Base-by-base conservation (phyloP, 108 stramenopile species). In the Asterionellopsis glacialis region DNA sequence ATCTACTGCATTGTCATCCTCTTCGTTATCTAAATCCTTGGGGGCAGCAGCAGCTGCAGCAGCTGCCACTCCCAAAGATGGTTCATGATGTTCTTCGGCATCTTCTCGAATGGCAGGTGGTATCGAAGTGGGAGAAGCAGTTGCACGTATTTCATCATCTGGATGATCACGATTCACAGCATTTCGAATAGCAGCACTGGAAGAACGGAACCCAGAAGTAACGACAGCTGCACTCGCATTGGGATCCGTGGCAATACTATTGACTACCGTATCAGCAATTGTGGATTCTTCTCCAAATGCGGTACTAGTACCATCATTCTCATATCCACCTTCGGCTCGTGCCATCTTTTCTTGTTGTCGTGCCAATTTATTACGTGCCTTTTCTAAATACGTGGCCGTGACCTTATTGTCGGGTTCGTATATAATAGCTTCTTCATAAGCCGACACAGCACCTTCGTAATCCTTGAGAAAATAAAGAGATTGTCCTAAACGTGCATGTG, bases 401-500 rank as follows among this genome's bases (percentile, higher is more conserved):
- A 90, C 82, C 12, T 61, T 63, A 57, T 76, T 80, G 61, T 87
- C 88, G 25, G 87, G 78, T 62, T 93, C 92, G 60, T 69, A 90
- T 40, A 66, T 57, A 48, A 93, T 67, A 21, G 92, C 92, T 66
- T 91, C 85, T 65, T 91, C 80, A 63, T 94, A 94, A 13, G 93
- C 90, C n/a, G 81, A 76, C 15, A 91, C 84, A 11, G 89, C 90
- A 19, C 87, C 87, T 42, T 65, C 69, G 56, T 90, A 94, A 44
- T 91, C 81, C 45, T 90, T 88, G 49, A 89, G 69, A 73, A 91
- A 91, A 66, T 91, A 89, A 55, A 91, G 58, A 9, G 88, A 81
- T 67, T 90, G 88, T 16, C 93, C 93, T 52, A 94, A 67, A 7
- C 93, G 83, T 14, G 91, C 88, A 66, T 95, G 92, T 3, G 95